Conservation (phyloP, 805 yeast species). For the Sugiyamaella valdiviana region DNA sequence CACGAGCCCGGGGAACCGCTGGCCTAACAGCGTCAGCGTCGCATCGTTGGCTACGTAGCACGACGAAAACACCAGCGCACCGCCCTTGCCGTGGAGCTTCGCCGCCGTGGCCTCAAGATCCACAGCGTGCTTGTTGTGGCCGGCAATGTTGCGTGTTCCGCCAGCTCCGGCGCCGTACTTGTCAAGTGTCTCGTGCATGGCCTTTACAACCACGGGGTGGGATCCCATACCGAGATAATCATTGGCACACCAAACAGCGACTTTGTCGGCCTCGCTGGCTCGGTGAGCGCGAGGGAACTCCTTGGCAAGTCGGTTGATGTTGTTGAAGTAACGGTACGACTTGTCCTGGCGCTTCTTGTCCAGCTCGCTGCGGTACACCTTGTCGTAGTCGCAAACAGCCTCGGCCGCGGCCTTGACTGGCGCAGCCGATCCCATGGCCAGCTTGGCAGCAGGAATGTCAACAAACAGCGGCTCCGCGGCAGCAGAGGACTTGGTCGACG, state of each 20-base stretch:
- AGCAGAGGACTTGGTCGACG: slow-evolving; percentile 22
- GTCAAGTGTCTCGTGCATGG: slow-evolving; percentile 74
- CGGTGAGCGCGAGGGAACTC: slow-evolving; percentile 94
- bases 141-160: slow-evolving; percentile 98
- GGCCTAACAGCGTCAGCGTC: slow-evolving; percentile 82
- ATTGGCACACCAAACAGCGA: slow-evolving; percentile 98
- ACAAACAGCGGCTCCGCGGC: slow-evolving; percentile 33
- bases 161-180: slow-evolving; percentile 98
- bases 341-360: slow-evolving; percentile 74
- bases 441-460: slow-evolving; percentile 20
- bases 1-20: slow-evolving; percentile 81
- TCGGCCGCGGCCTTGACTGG: background rate
- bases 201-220: slow-evolving; percentile 62
- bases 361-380: slow-evolving; percentile 61
- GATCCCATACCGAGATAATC: slow-evolving; percentile 95
- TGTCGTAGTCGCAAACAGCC: slow-evolving; percentile 59
- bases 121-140: slow-evolving; percentile 90
- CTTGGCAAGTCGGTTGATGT: slow-evolving; percentile 89
- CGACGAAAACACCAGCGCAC: slow-evolving; percentile 89
- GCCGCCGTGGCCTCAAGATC: slow-evolving; percentile 81
- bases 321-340: slow-evolving; percentile 93
- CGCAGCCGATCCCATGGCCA: background rate
- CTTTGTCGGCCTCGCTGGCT: slow-evolving; percentile 58
- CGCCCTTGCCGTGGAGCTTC: slow-evolving; percentile 87
- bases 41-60: slow-evolving; percentile 98